Conservation (phyloP, 768 basidiomycete genomes). For the Agaricus blazei region DNA sequence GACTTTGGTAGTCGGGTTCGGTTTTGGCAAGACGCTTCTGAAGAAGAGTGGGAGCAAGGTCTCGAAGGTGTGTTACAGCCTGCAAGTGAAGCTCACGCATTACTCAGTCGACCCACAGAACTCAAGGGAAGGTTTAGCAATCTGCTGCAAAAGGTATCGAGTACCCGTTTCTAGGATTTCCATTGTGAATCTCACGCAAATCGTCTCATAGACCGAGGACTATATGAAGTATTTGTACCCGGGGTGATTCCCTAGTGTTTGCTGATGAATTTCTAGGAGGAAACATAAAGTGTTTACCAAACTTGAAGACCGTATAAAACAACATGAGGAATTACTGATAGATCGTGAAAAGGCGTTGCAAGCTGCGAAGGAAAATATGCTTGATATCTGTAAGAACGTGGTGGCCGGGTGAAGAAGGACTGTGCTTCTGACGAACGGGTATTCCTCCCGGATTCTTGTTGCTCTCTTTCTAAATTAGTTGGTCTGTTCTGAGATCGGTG, state of each 20-base stretch:
- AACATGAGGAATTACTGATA: neutral
- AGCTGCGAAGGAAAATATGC: neutral
- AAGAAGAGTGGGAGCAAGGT: constrained; percentile 8
- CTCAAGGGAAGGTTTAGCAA: neutral
- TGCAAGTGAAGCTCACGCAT: neutral
- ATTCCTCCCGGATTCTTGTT: too few relatives aligned
- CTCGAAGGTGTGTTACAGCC: neutral
- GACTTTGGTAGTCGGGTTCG: constrained; percentile 1
- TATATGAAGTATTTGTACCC: neutral
- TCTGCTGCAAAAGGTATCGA: constrained; percentile 1
- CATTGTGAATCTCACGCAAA: neutral
- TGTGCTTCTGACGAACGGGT: too few relatives aligned
- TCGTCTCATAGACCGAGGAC: neutral
- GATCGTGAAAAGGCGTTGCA: constrained; percentile 2
- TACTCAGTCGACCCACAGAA: neutral
- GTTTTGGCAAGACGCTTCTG: constrained; percentile 5
- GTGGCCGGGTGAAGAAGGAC: neutral
- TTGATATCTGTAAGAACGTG: constrained; percentile 2
- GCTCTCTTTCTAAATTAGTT: too few relatives aligned
- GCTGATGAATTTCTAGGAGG: neutral
- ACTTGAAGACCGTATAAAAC: neutral
- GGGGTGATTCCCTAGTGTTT: neutral
- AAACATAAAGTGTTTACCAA: neutral
- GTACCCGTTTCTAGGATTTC: neutral
- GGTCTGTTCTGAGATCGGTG: too few relatives aligned